A percentile compares a stretch with the other conserved stretches of the same genome.
These are phyloP conservation scores for Bryum argenteum DNA, from an alignment of 225 moss, liverwort and hornwort species.

Conservation along the genomic window DNA sequence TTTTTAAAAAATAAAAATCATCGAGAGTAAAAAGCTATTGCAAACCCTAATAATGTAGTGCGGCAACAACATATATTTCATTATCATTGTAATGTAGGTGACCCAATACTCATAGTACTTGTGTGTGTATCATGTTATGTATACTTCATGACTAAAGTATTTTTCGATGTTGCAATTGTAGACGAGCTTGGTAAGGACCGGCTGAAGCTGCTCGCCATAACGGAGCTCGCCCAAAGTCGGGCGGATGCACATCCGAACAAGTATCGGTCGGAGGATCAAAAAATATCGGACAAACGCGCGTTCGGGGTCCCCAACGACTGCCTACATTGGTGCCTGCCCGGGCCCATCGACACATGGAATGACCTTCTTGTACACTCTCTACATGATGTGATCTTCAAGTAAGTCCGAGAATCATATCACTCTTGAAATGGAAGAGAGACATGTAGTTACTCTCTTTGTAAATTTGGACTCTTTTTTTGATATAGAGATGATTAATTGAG, in stretches of 20 bases:
- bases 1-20: too few relatives aligned
- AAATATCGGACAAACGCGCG: slow-evolving; percentile 29
- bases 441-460: too few relatives aligned
- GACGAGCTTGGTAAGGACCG: slow-evolving; percentile 41
- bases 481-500: too few relatives aligned
- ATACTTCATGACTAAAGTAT: background rate
- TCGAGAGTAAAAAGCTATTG: too few relatives aligned
- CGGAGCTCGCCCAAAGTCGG: slow-evolving; percentile 64
- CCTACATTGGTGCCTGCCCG: slow-evolving; percentile 95
- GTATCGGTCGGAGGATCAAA: slow-evolving; percentile 29
- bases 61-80: too few relatives aligned
- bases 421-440: too few relatives aligned
- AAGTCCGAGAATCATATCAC: background rate
- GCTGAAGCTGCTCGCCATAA: slow-evolving; percentile 70
- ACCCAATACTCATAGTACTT: too few relatives aligned
- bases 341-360: slow-evolving; percentile 90
- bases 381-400: slow-evolving; percentile 38
- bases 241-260: slow-evolving; percentile 78
- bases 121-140: too few relatives aligned
- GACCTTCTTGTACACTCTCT: slow-evolving; percentile 52
- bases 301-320: slow-evolving; percentile 55
- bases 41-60: too few relatives aligned
- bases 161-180: background rate
- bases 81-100: too few relatives aligned
- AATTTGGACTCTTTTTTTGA: too few relatives aligned